Base-by-base conservation (phyloP, 768 basidiomycete species). In the Agaricus bisporus region DNA sequence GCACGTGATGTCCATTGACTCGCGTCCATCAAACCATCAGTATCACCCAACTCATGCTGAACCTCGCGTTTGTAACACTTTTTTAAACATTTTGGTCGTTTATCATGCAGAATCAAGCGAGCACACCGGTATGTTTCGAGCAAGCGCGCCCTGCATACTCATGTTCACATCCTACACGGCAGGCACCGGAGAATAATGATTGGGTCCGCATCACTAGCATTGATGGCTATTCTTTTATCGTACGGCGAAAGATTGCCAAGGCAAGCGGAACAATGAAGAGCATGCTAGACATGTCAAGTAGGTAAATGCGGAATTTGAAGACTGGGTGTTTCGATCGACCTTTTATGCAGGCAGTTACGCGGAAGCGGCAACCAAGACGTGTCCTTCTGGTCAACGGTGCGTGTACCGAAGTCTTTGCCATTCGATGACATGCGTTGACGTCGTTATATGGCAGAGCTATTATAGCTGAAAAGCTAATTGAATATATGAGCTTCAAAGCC, bases 401-500 rank as follows among this genome's bases (percentile, higher is more conserved):
- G 78, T 58, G 39, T 15, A 38, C 20, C 18, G 17, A 32, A 11
- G 32, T 25, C 48, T 10, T 20, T 2, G 32, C 8, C n/a, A 15
- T 48, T 41, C 45, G 32, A 14, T 28, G 20, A 29, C 17, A 14
- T 20, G 11, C 36, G 15, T 25, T 42, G 20, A 44, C 37, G 10
- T 26, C 44, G 47, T 10, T 15, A 9, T 4, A 26, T 22, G 20
- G 17, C 58, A 83, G 83, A 28, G 83, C 76, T 8, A 78, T 86
- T 22, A 84, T 95, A 35, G 81, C 91, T 1, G 90, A 94, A 69
- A 94, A 91, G 64, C 74, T 95, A 49, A 77, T 91, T 39, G 94
- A 98, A 67, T 97, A 92, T 64, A 88, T 95, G 72, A 73, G 80
- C 29, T 94, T 88, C 75, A 94, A 88, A 69, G 73, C 82, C 1